Base-by-base conservation (phyloP, 1,284 basidiomycete species). In the Apiotrichum domesticum region DNA sequence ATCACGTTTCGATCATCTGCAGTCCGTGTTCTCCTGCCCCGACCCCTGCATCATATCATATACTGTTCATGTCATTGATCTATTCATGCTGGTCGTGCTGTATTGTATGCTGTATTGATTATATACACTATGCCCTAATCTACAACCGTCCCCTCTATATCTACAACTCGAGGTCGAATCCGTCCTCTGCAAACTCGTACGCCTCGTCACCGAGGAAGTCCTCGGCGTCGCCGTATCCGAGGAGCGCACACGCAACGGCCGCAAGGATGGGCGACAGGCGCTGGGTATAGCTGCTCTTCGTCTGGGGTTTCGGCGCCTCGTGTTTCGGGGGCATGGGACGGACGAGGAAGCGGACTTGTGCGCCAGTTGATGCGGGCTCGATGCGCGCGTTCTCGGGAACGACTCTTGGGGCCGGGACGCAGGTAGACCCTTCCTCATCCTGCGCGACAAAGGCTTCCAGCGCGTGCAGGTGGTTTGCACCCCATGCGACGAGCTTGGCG, bases 321-420 rank as follows among this genome's bases (percentile, higher is more conserved):
- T 32, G 47, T 33, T 39, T 39, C 7, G 47, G 37, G 6, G 47
- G 47, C 35, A 49, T 39, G 8, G 47, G 47, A 4, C 47, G 47
- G 35, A 49, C 10, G 21, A 49, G 47, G 47, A 49, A 49, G 47
- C 47, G 47, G 4, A 49, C 47, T 14, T 49, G 47, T 1, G 47
- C 47, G 5, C 47, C 47, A 33, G 34, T 6, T 35, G 21, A 10
- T 6, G 47, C 47, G 35, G 47, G 47, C 10, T 39, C 47, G 10
- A 49, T 49, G 2, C 29, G n/a, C 8, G 47, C 35, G 37, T 49
- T 10, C 15, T 37, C 8, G 15, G 29, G 4, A 21, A 49, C 8
- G 8, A 9, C 13, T 11, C 8, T 32, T 4, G 47, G 47, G 9
- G 47, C 21, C 4, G 47, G 47, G 10, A 11, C 7, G 21, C 47